Base-by-base conservation (phyloP, 1,139 yeast species). In the Saccharomyces hybrid region DNA sequence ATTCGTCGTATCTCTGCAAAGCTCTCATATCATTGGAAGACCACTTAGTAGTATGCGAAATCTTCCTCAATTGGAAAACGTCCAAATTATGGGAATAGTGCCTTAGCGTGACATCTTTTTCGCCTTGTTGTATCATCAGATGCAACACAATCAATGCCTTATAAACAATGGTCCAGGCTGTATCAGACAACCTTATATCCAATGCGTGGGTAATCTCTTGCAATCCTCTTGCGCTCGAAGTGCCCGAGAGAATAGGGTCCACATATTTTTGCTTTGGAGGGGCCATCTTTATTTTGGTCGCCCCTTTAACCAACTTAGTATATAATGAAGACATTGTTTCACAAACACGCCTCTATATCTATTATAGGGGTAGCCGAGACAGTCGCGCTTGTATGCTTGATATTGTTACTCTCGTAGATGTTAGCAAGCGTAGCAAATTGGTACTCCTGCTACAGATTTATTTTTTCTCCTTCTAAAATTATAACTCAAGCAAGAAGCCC, bases 181-280 rank as follows among this genome's bases (percentile, higher is more conserved):
- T 74, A 66, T 89, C 96, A 55, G 80, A 83, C 54, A 88, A 74
- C 53, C 96, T 74, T 31, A 66, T 63, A 26, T 77, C 78, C 56
- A 93, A 73, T 0, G 85, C 75, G 52, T 78, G 75, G 83, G 90
- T 84, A 42, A 90, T 84, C 16, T 84, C 80, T 55, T 78, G 77
- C 64, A 91, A 82, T 61, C 85, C 84, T 38, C 80, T 84, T 32
- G 73, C 71, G 52, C 73, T 71, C 14, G 80, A 71, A 0, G 97
- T 88, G 4, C 95, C 85, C 76, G 86, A 79, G 50, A 93, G 77
- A 55, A 93, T 88, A 1, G 98, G 98, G 71, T 90, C 96, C 55
- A 91, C 85, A 68, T 93, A 95, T 69, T 95, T 93, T 48, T 95
- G 86, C 73, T 93, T 93, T 14, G 99, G 99, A 28, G 98, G 96